Percentiles rank a stretch among this genome's conserved stretches.
phyloP scores from a whole-genome alignment of 2,329 filamentous ascomycete genomes.

The Ophiostoma tasmaniense region DNA sequence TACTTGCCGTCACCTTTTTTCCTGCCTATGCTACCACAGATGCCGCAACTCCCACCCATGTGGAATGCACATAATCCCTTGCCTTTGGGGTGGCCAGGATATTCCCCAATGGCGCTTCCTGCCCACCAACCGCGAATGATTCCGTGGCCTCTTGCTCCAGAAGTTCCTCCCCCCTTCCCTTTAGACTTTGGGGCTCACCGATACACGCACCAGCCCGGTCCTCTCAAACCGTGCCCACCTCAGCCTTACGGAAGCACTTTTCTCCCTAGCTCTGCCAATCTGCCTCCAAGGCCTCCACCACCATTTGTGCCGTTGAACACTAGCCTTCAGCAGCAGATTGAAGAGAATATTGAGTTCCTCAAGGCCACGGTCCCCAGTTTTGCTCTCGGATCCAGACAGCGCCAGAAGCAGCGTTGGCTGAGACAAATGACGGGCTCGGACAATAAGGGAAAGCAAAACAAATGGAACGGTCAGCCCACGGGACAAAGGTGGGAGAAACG shows the following conservation, averaged over 20 bases:
- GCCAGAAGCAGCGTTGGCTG: conserved; percentile 17
- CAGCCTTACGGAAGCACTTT: not conserved
- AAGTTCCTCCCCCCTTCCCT: not conserved
- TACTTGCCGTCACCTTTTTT: too few relatives aligned
- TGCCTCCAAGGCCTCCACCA: not conserved
- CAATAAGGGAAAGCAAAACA: not conserved
- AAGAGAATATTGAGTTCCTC: conserved; percentile 20
- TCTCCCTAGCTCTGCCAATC: not conserved
- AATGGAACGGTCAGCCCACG: not conserved
- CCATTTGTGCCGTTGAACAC: conserved; percentile 13
- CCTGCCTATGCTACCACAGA: not conserved
- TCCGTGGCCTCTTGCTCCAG: not conserved
- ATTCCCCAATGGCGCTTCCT: not conserved
- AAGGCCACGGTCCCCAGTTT: conserved; percentile 18
- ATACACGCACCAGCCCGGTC: not conserved
- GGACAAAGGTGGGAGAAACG: not conserved
- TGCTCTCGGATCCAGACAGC: conserved; percentile 16
- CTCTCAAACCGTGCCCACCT: not conserved
- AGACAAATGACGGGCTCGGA: not conserved
- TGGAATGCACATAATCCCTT: not conserved
- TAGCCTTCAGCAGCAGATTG: conserved; percentile 18
- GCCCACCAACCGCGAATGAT: not conserved
- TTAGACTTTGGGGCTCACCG: not conserved
- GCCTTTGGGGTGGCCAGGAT: not conserved
- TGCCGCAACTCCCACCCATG: not conserved